Evolutionary conservation across 2,329 filamentous ascomycete species (phyloP), one percentile per base, ranked within the genome.

Genomic region (Hortaea werneckii): DNA sequence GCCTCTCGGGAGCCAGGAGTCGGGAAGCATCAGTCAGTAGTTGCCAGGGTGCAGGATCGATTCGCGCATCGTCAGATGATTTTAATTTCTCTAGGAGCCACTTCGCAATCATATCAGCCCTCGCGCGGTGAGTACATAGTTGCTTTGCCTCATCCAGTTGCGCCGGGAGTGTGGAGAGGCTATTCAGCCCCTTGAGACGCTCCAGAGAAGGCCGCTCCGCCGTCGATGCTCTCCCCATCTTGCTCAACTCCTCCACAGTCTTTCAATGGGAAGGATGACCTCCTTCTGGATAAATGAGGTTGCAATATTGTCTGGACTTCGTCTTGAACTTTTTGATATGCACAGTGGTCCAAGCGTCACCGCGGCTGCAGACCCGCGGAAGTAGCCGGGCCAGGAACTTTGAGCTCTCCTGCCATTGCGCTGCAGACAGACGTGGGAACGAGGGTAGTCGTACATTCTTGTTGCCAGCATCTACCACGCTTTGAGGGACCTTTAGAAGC

Each of bases 1-100:
- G 71, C 8, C 79, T 81, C 40, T 83, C 80, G 0, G 80, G 68
- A 0, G 85, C 82, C 12, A 90, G 77, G n/a, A 79, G 68, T 42
- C 73, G 68, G 44, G 86, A 73, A 41, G 83, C 70, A 48, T 74
- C 74, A 39, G 71, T 70, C 26, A 88, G 62, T 32, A 87, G 73
- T 29, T 68, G 71, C 84, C 77, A 81, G 29, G 70, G 66, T 40
- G 57, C 57, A n/a, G 62, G 51, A 37, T 70, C 67, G 30, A 65
- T 60, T 42, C 71, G 68, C 44, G 71, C 71, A 40, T 54, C 65
- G 30, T 58, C 57, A 20, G 65, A 62, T 41, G 65, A 60, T 54
- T 71, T 75, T 43, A 83, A 53, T 58, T 76, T 80, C 54, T 78
- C 80, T 55, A 82, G 66, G 26, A 83, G 64, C 82, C 82, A 85